Evolutionary conservation across 169 alveolate species (phyloP).

Genomic region (Plasmodium yoelii): DNA sequence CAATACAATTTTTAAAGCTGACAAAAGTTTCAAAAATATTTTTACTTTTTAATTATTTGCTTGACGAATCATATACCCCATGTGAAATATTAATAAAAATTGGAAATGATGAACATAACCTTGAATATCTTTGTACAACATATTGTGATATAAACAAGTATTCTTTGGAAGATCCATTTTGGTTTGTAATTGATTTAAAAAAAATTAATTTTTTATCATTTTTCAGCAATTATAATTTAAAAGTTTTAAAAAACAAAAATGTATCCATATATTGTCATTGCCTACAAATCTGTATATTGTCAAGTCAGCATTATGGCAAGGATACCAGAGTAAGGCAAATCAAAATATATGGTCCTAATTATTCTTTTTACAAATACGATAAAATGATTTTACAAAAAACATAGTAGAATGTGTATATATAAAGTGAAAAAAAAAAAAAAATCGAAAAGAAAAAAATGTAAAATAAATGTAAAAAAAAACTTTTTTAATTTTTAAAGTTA

Average conservation of each 20-base stretch:
- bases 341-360: constrained; percentile 68
- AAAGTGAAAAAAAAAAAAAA: too few relatives aligned
- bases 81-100: constrained; percentile 85
- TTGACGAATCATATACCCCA: constrained; percentile 91
- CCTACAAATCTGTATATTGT: constrained; percentile 86
- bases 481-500: too few relatives aligned
- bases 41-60: constrained; percentile 85
- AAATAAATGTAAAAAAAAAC: too few relatives aligned
- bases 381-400: constrained; percentile 23
- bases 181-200: constrained; percentile 78
- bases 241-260: constrained; percentile 76
- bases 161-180: constrained; percentile 85
- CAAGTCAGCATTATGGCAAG: constrained; percentile 88
- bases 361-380: constrained; percentile 51
- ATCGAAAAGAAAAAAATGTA: too few relatives aligned
- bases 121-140: constrained; percentile 76
- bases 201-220: constrained; percentile 69
- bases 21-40: constrained; percentile 85
- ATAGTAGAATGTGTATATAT: neutral
- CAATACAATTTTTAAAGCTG: constrained; percentile 85
- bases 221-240: constrained; percentile 76
- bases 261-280: constrained; percentile 82
- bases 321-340: constrained; percentile 89
- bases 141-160: constrained; percentile 77
- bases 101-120: constrained; percentile 84